These are phyloP conservation scores for Xylariaceae sp. DNA, from an alignment of 2,329 filamentous ascomycete genomes.

Conservation along the genomic window DNA sequence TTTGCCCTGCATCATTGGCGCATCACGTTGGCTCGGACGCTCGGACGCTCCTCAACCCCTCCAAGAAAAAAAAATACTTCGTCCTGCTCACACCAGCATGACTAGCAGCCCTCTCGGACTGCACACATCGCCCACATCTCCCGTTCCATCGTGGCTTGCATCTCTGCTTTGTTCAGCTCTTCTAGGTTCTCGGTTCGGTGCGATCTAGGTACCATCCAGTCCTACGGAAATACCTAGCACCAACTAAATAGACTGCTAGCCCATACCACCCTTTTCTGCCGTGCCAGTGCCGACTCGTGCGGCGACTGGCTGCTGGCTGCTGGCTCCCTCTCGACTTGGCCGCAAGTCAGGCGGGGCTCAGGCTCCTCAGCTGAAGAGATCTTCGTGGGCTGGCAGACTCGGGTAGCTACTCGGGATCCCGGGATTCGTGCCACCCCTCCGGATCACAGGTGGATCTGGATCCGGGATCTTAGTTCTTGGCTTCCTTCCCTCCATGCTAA, in stretches of 20 bases:
- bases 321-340: too few species aligned
- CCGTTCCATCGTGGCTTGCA: neutral
- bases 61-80: neutral
- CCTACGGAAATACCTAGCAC: too few species aligned
- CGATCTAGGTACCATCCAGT: too few species aligned
- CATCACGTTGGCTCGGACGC: neutral
- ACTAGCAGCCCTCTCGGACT: neutral
- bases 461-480: neutral
- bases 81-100: neutral
- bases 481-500: neutral
- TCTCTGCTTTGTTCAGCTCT: neutral
- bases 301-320: neutral
- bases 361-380: neutral
- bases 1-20: neutral
- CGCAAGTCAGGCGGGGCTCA: neutral
- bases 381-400: neutral
- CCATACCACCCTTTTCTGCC: too few species aligned
- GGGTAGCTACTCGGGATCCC: neutral
- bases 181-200: neutral
- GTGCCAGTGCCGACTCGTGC: neutral
- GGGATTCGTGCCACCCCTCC: neutral
- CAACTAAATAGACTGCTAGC: too few species aligned
- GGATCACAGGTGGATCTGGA: neutral
- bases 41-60: neutral
- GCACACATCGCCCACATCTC: neutral